Evolutionary conservation across 208 protist species (phyloP).

Genomic region (Acanthamoeba royreba): DNA sequence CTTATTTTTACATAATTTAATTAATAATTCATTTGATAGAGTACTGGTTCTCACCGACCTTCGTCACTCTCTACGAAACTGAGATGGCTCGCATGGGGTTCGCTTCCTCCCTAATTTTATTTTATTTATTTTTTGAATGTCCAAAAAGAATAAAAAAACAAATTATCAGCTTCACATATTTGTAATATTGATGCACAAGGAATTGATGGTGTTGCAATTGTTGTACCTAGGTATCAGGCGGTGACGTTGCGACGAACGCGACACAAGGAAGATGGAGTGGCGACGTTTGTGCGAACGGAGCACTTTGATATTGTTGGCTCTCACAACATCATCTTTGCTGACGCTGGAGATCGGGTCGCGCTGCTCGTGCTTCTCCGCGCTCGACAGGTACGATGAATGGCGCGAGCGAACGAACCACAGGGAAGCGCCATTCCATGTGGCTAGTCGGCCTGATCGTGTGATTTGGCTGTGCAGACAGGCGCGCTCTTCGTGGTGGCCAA

Average conservation of each 20-base stretch:
- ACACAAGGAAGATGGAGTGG: constrained; percentile 23
- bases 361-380: background rate
- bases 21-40: no score
- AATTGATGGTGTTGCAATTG: background rate
- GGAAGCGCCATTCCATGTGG: background rate
- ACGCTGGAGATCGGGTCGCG: background rate
- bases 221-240: background rate
- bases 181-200: background rate
- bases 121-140: background rate
- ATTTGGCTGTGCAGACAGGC: background rate
- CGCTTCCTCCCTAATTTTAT: background rate
- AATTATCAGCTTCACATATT: background rate
- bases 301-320: background rate
- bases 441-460: background rate
- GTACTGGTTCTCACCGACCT: constrained; percentile 13
- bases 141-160: background rate
- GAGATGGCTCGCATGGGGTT: constrained; percentile 27
- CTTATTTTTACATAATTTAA: no score
- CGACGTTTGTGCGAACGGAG: background rate
- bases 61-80: background rate
- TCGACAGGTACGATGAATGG: background rate
- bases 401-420: no score
- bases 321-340: background rate
- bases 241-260: background rate
- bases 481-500: constrained; percentile 32